These are phyloP conservation scores for Pichia sp. DNA, from an alignment of 1,139 yeast species.

Conservation along the genomic window DNA sequence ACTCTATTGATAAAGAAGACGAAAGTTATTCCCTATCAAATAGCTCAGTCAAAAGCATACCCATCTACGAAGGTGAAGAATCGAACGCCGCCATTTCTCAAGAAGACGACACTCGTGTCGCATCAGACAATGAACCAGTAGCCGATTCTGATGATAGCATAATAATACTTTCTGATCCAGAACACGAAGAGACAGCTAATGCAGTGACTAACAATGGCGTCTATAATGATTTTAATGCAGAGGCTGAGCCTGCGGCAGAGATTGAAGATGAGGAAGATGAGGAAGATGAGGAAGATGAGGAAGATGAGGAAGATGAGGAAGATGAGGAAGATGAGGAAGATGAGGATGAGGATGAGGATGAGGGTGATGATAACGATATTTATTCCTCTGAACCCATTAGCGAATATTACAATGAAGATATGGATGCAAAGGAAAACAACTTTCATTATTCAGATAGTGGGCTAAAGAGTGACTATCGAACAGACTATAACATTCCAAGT, in stretches of 20 bases:
- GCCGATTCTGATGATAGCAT: conserved; percentile 3
- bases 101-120: conserved; percentile 4
- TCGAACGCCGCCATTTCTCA: neutral
- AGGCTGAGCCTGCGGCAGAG: neutral
- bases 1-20: neutral
- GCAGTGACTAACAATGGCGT: no score
- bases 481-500: neutral
- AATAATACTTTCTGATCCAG: neutral
- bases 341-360: no score
- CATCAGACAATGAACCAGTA: conserved; percentile 11
- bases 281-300: conserved; percentile 7
- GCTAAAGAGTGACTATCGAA: neutral
- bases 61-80: neutral
- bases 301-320: neutral
- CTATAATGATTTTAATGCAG: neutral
- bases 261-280: neutral
- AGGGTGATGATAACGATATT: neutral
- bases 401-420: neutral
- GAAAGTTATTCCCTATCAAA: neutral
- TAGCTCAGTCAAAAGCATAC: neutral
- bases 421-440: neutral
- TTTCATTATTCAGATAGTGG: neutral
- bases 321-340: neutral
- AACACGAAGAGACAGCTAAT: neutral
- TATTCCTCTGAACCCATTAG: neutral